Base-by-base conservation (phyloP, 2,329 filamentous ascomycete species). In the Neofusicoccum umdonicola region DNA sequence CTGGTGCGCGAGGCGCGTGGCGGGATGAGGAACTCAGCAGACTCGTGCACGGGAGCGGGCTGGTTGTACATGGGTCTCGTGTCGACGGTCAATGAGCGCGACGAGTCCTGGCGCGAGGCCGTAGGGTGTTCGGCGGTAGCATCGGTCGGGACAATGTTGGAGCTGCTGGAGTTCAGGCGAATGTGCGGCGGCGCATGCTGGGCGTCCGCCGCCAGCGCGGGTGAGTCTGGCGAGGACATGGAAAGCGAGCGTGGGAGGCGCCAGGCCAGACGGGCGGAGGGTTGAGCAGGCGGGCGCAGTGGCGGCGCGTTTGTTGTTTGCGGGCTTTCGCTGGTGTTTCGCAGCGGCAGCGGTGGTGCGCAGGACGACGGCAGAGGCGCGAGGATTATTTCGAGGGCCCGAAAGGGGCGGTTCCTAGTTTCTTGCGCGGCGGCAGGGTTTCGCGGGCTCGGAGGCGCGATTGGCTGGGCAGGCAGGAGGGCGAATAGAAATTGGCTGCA, bases 101-200 rank as follows among this genome's bases (percentile, higher is more conserved):
- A 74, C 2, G 81, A 79, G 19, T 70, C 73, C 62, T 79, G 78
- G 47, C 78, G 75, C 54, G 77, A 68, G 19, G 78, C 76, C 64
- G 69, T 73, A 37, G 79, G 77, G 48, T 77, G 75, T 44, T 68
- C 66, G 35, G 70, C 66, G 56, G 70, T 64, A 63, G 71, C 71
- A 70, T 77, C 66, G 74, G 77, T 69, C 65, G 74, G 77, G 67
- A 81, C 78, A 37, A 83, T 76, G 71, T 88, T 82, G 68, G 85
- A 81, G 68, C 80, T 82, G 51, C 83, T 86, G 31, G 86, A 88
- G 71, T 89, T 89, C 68, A 90, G 81, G 65, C 86, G 85, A 66
- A 90, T 85, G 68, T 89, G 87, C 68, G 87, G 86, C 67, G 83
- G 79, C 58, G 69, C 70, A 54, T 73, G 70, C 41, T 60, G 52